phyloP scores from a whole-genome alignment of 257 asterid species.

The Handroanthus guayacan region DNA sequence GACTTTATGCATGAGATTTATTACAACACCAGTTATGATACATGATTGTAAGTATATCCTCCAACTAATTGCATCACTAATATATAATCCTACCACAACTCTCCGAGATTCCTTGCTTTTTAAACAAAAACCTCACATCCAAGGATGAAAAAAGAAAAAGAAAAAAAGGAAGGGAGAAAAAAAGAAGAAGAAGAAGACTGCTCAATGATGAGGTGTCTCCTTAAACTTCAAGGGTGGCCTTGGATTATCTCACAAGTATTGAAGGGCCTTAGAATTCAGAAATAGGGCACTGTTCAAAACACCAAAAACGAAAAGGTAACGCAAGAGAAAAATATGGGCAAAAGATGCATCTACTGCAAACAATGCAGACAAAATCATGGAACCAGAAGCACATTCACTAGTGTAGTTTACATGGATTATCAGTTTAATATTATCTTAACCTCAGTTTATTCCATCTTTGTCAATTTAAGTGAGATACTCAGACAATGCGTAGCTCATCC shows the following conservation, averaged over 20 bases:
- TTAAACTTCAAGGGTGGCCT: not conserved
- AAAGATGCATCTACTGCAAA: not conserved
- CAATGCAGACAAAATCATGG: not conserved
- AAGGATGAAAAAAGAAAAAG: not conserved
- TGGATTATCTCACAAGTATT: not conserved
- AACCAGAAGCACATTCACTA: not conserved
- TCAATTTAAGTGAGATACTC: not conserved
- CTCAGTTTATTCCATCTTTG: not conserved
- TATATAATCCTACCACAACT: not conserved
- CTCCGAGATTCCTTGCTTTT: not conserved
- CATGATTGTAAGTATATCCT: not conserved
- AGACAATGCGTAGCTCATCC: not conserved
- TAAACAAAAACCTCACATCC: not conserved
- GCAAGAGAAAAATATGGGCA: not conserved
- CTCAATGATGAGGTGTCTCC: not conserved
- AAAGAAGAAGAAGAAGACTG: not conserved
- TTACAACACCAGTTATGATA: not conserved
- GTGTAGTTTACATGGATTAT: not conserved
- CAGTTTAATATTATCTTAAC: slow-evolving; percentile 8
- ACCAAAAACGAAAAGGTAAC: not conserved
- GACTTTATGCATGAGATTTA: not conserved
- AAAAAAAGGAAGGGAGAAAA: too few relatives aligned
- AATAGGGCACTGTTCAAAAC: not conserved
- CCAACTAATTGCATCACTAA: not conserved
- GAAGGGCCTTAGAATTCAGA: not conserved